These are phyloP conservation scores for Symbiodinium pilosum DNA, from an alignment of 73 alveolate species.

Conservation along the genomic window DNA sequence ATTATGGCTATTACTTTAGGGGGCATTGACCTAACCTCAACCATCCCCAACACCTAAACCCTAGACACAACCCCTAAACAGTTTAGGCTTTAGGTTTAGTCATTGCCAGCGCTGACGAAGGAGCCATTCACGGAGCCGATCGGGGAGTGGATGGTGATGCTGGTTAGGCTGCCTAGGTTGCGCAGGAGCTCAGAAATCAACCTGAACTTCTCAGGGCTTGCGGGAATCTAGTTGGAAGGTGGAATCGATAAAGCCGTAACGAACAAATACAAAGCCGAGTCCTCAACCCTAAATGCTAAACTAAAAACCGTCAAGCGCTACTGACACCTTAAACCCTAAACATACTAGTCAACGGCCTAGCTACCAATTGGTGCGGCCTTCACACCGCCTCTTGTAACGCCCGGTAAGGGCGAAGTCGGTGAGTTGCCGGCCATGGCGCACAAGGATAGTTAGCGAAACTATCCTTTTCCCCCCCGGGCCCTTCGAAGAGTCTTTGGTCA, in stretches of 20 bases:
- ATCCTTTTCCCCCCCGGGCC: background rate
- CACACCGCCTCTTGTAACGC: conserved; percentile 72
- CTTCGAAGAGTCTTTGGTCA: background rate
- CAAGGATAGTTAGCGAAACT: no score
- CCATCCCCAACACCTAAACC: no score
- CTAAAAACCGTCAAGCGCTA: background rate
- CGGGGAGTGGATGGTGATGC: conserved; percentile 79
- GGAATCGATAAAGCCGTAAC: no score
- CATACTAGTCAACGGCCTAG: no score
- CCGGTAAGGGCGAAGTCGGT: conserved; percentile 77
- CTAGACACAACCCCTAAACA: no score
- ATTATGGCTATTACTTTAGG: no score
- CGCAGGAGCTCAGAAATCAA: background rate
- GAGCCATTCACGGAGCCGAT: conserved; percentile 77
- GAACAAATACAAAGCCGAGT: no score
- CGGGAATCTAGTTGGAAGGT: background rate
- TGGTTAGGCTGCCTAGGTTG: background rate
- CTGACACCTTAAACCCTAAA: background rate
- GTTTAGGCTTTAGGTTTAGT: no score
- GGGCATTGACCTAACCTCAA: no score
- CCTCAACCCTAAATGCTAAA: no score
- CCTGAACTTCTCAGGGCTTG: background rate
- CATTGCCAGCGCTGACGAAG: no score
- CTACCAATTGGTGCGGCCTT: background rate
- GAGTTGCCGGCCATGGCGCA: conserved; percentile 94